Percentiles rank a stretch among this genome's conserved stretches.
phyloP scores from a whole-genome alignment of 225 moss, liverwort and hornwort species.

The Thuidium tamariscinum region DNA sequence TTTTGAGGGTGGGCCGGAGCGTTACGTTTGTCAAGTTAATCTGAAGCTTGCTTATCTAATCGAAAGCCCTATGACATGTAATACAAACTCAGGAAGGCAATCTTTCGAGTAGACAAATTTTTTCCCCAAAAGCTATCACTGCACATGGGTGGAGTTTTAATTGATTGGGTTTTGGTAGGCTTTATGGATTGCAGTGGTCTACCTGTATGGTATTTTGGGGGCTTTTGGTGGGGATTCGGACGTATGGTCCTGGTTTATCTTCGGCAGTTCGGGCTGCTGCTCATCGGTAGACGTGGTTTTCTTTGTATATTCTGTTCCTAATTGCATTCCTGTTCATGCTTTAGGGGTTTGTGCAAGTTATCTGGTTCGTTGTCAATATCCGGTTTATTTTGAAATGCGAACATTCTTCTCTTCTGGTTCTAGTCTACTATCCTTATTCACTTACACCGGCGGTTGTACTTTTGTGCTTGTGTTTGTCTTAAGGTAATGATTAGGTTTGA shows the following conservation, averaged over 20 bases:
- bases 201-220: neutral
- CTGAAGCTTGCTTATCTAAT: constrained; percentile 14
- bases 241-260: neutral
- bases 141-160: neutral
- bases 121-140: neutral
- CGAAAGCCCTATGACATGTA: constrained; percentile 7
- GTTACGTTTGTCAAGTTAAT: constrained; percentile 24
- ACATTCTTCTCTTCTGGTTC: neutral
- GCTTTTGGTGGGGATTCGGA: neutral
- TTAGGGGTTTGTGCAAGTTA: too few relatives aligned
- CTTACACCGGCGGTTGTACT: too few relatives aligned
- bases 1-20: neutral
- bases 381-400: neutral
- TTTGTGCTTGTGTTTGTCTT: too few relatives aligned
- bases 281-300: neutral
- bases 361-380: neutral
- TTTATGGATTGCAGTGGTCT: too few relatives aligned
- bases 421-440: neutral
- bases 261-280: too few relatives aligned
- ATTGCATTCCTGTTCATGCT: too few relatives aligned
- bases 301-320: rapidly evolving
- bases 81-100: constrained; percentile 14
- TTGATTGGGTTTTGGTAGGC: neutral
- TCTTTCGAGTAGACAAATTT: constrained; percentile 10
- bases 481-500: too few relatives aligned